A percentile compares a stretch with the other conserved stretches of the same genome.
Conservation (phyloP, 2,329 filamentous ascomycete genomes). For the Alternaria rosae region DNA sequence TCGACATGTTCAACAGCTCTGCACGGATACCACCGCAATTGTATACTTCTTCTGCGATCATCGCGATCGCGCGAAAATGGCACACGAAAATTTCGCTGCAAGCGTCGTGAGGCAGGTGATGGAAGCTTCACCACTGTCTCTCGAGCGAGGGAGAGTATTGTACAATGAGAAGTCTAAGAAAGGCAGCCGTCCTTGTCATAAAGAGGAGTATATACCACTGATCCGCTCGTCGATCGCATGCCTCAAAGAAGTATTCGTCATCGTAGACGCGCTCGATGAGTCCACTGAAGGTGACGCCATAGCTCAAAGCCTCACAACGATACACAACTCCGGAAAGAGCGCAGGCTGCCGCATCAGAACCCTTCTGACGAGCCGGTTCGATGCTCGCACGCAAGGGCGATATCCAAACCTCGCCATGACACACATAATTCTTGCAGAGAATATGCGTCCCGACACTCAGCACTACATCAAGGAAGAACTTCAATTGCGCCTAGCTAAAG, state of each 20-base stretch:
- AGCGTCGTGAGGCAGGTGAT: not conserved
- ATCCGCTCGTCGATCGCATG: not conserved
- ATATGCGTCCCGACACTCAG: not conserved
- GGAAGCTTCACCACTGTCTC: not conserved
- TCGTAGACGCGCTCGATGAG: not conserved
- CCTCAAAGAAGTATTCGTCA: not conserved
- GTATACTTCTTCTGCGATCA: not conserved
- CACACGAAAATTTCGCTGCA: not conserved
- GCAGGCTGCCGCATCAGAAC: not conserved
- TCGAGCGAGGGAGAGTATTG: not conserved
- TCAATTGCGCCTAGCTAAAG: not conserved
- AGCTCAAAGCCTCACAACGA: not conserved
- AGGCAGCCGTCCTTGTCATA: not conserved
- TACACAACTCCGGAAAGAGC: not conserved
- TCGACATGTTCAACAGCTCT: not conserved
- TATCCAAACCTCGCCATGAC: not conserved
- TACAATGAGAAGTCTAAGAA: not conserved
- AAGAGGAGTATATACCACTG: not conserved
- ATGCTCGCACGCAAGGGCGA: not conserved
- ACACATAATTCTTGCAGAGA: not conserved
- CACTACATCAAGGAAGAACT: not conserved
- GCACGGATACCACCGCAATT: not conserved
- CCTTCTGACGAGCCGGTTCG: not conserved
- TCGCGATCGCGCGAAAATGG: not conserved
- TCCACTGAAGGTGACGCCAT: not conserved